Base-by-base conservation (phyloP, 805 yeast genomes). In the Yarrowia yakushimensis region DNA sequence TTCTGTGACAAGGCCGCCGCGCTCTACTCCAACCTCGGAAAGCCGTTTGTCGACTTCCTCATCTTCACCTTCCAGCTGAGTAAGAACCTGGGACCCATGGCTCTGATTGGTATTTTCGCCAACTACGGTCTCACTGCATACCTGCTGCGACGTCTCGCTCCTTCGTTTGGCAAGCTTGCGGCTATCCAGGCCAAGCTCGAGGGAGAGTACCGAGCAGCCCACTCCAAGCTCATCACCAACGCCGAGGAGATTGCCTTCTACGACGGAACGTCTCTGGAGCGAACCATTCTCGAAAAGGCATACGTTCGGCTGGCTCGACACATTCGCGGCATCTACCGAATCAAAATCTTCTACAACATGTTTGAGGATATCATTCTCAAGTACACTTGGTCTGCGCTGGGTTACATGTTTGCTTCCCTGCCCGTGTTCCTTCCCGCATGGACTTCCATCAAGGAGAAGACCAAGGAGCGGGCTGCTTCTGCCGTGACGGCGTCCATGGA, bases 161-260 rank as follows among this genome's bases (percentile, higher is more conserved):
- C 98, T 13, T 84, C 92, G 27, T 89, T 92, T 74, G 96, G 96
- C 13, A 83, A 81, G 69, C 75, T 92, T 60, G 83, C 91, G 31
- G 84, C 93, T 60, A 76, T 77, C 41, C 87, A 85, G 71, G 87
- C 96, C 11, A 83, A 83, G 57, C 81, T 91, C 31, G 97, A 92
- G 76, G 97, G 97, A 52, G 87, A 87, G 63, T 92, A 89, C 72
- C 88, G 91, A 72, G 90, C 88, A 68, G 87, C 88, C 67, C 96
- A 92, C 71, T 77, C 90, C 69, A 88, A 89, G 70, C 79, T 92
- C 72, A 90, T 90, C 70, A 86, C 87, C 63, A 92, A 92, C 70
- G 86, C 91, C 70, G 98, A 92, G 75, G 97, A 92, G 72, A 90
- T 92, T 68, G 96, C 97, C 0, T 92, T 92, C 71, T 92, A 91